Conservation (phyloP, 805 yeast genomes). For the Barnettozyma wickerhamii region DNA sequence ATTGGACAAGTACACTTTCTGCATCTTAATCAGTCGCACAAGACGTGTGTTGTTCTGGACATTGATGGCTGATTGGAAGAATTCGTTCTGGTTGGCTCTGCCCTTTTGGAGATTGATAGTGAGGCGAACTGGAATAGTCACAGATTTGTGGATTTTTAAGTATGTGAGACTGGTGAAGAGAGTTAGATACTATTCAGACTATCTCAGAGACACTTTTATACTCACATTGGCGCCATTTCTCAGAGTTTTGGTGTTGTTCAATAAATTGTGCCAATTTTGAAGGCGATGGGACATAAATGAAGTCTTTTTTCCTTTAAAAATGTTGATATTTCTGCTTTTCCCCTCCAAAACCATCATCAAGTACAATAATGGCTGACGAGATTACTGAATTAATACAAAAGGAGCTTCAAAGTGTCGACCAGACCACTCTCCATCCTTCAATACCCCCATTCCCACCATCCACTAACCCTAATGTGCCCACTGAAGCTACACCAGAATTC, state of each 20-base stretch:
- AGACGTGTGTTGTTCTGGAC: slow-evolving; percentile 9
- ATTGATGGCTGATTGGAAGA: slow-evolving; percentile 5
- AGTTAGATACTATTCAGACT: neutral
- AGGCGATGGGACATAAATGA: neutral
- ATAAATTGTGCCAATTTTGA: neutral
- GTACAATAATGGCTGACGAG: neutral
- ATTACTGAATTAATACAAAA: neutral
- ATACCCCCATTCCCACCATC: neutral
- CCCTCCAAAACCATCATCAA: neutral
- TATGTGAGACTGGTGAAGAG: neutral
- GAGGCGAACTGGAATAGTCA: slow-evolving; percentile 3
- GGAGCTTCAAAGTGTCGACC: slow-evolving; percentile 1
- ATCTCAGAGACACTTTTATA: neutral
- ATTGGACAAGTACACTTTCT: slow-evolving; percentile 18
- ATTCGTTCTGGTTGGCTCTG: neutral
- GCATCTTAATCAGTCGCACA: slow-evolving; percentile 1
- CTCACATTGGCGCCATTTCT: slow-evolving; percentile 5
- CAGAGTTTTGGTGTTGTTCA: neutral
- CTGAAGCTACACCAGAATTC: neutral
- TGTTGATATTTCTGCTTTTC: no score
- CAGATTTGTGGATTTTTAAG: neutral
- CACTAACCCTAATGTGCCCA: neutral
- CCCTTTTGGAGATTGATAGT: slow-evolving; percentile 4
- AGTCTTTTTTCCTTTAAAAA: no score
- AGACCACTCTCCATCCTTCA: slow-evolving; percentile 1